Evolutionary conservation across 2,329 filamentous ascomycete species (phyloP).

Genomic region (Talaromyces islandicus): DNA sequence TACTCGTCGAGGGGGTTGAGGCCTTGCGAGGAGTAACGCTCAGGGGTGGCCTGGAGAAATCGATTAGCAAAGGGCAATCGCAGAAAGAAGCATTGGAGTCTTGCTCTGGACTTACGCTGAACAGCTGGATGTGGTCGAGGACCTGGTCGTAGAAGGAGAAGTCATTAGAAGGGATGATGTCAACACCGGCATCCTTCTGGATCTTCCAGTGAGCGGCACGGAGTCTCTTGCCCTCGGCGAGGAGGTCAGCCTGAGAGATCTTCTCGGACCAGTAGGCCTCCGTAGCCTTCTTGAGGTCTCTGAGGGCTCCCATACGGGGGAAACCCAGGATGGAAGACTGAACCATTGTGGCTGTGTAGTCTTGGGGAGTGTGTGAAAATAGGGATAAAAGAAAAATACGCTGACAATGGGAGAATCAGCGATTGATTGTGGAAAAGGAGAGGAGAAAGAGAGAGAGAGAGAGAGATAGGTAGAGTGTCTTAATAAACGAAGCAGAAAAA

Average conservation of each 20-base stretch:
- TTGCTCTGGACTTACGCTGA: slow-evolving; percentile 62
- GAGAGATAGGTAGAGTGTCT: neutral
- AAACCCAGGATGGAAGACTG: slow-evolving; percentile 77
- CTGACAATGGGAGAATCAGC: neutral
- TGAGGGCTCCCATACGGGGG: slow-evolving; percentile 95
- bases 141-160: slow-evolving; percentile 99
- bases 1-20: slow-evolving; percentile 90
- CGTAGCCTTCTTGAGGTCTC: slow-evolving; percentile 99
- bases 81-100: neutral
- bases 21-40: slow-evolving; percentile 86
- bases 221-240: slow-evolving; percentile 93
- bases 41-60: slow-evolving; percentile 66
- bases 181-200: slow-evolving; percentile 96
- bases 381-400: neutral
- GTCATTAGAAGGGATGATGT: slow-evolving; percentile 98
- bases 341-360: slow-evolving; percentile 6
- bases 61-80: slow-evolving; percentile 13
- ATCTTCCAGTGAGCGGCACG: slow-evolving; percentile 98
- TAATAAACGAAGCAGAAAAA: neutral
- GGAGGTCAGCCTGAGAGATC: slow-evolving; percentile 82
- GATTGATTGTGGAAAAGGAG: neutral
- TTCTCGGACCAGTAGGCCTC: slow-evolving; percentile 98
- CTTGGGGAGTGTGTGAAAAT: neutral
- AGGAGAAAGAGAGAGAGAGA: slow-evolving; percentile 4
- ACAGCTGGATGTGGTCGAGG: slow-evolving; percentile 95